Percentiles rank a stretch among this genome's conserved stretches.
phyloP scores from a whole-genome alignment of 73 alveolate species.

The Urostyla sp. region DNA sequence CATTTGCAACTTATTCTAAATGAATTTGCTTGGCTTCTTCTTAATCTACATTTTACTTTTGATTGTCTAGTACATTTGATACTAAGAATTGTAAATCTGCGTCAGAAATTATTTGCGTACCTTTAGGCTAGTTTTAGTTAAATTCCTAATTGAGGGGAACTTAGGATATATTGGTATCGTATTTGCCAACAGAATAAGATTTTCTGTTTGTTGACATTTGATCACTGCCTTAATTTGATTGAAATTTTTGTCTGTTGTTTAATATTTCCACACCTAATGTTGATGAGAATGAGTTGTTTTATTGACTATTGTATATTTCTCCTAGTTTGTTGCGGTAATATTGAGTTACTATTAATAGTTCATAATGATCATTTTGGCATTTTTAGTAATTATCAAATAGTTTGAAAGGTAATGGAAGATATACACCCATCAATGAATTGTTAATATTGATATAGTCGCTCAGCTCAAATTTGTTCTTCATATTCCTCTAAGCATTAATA shows the following conservation, averaged over 20 bases:
- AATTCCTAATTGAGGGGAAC: too few relatives aligned
- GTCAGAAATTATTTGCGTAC: too few relatives aligned
- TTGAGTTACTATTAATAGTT: slow-evolving; percentile 1
- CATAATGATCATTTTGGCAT: slow-evolving; percentile 8
- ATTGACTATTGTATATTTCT: neutral
- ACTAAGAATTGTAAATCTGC: too few relatives aligned
- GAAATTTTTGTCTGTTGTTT: slow-evolving; percentile 10
- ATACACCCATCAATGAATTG: neutral
- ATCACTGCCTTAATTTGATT: too few relatives aligned
- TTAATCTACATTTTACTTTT: too few relatives aligned
- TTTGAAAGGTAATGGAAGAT: slow-evolving; percentile 39
- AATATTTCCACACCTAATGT: slow-evolving; percentile 28
- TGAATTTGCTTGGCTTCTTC: too few relatives aligned
- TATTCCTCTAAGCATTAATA: neutral
- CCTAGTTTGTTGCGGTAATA: slow-evolving; percentile 15
- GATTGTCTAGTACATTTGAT: too few relatives aligned
- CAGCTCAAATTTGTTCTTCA: neutral
- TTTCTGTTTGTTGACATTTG: too few relatives aligned
- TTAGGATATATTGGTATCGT: too few relatives aligned
- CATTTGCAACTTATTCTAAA: too few relatives aligned
- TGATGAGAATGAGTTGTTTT: neutral
- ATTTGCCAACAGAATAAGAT: too few relatives aligned
- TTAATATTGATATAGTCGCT: slow-evolving; percentile 12
- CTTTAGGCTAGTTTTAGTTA: too few relatives aligned
- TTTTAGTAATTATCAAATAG: neutral